Evolutionary conservation across 345 rosid genomes (phyloP), one percentile per base, ranked within the genome.

Genomic region (Moricandia moricandioides): DNA sequence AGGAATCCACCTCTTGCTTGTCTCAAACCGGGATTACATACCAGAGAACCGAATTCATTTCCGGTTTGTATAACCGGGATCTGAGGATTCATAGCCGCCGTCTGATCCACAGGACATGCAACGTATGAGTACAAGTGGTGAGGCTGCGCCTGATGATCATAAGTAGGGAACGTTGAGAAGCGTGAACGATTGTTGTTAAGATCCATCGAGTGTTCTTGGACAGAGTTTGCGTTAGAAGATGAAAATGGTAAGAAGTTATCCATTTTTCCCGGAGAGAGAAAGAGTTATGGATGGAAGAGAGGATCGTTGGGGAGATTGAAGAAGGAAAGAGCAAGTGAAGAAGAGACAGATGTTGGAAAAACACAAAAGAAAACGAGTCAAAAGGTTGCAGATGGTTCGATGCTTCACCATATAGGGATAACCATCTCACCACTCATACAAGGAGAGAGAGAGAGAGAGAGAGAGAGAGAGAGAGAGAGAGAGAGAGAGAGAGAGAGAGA

Each of bases 331-430:
- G 31, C 76, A 24, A 77, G 62, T 71, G 72, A 77, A 58, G 62
- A 58, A 65, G 72, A 71, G 76, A 77, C 80, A 77, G 62, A 58
- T 71, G 80, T 71, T 77, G 80, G 60, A 77, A 59, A 58, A 65
- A 34, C 67, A 64, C 67, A 43, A 77, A 77, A 71, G 67, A 65
- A 64, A 45, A 58, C 62, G 67, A 77, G 76, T 77, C 67, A 77
- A 77, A 24, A 71, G 57, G 63, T 65, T 58, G 76, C 80, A 66
- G 80, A 77, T 77, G 76, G 76, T 71, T 71, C 56, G 56, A 77
- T 71, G 68, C 61, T 77, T 18, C 43, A 47, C 62, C 68, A 65
- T 71, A 49, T 77, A 37, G 80, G 80, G 80, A 77, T 77, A 77
- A 65, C 24, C 72, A 77, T 65, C 76, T 27, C 72, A 71, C 80